phyloP scores from a whole-genome alignment of 345 rosid species.

The Cardiospermum halicacabum region DNA sequence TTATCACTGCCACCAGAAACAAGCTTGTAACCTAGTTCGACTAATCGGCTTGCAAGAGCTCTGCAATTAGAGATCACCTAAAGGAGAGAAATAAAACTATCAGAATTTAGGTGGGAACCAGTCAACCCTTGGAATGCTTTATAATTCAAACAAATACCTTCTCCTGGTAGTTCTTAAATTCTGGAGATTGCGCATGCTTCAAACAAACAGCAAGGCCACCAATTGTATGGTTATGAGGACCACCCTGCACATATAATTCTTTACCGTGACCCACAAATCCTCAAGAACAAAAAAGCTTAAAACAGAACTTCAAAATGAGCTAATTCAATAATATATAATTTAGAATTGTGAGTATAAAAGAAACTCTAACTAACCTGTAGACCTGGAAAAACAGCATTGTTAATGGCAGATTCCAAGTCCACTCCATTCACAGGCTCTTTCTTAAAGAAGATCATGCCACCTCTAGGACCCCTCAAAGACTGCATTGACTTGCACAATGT shows the following conservation, averaged over 20 bases:
- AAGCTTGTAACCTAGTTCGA: conserved; percentile 68
- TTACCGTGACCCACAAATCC: not conserved
- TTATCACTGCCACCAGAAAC: conserved; percentile 96
- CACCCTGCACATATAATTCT: conserved; percentile 53
- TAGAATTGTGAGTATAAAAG: not conserved
- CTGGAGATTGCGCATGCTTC: conserved; percentile 72
- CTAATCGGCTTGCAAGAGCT: conserved; percentile 65
- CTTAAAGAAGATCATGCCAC: conserved; percentile 96
- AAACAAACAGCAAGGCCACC: conserved; percentile 90
- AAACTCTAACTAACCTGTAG: conserved; percentile 53
- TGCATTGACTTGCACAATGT: conserved; percentile 20
- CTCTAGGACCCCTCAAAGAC: conserved; percentile 98
- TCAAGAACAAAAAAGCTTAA: not conserved
- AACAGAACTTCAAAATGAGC: not conserved
- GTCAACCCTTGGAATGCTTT: not conserved
- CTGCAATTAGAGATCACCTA: conserved; percentile 80
- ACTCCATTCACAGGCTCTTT: conserved; percentile 77
- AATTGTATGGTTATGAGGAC: conserved; percentile 95
- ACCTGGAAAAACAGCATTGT: conserved; percentile 96
- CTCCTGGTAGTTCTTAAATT: conserved; percentile 71
- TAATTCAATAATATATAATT: not conserved
- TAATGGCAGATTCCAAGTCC: conserved; percentile 76
- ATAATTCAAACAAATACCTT: conserved; percentile 36
- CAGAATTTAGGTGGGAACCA: not conserved
- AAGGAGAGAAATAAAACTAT: conserved; percentile 7